Base-by-base conservation (phyloP, 2,329 filamentous ascomycete genomes). In the Curvularia hawaiiensis region DNA sequence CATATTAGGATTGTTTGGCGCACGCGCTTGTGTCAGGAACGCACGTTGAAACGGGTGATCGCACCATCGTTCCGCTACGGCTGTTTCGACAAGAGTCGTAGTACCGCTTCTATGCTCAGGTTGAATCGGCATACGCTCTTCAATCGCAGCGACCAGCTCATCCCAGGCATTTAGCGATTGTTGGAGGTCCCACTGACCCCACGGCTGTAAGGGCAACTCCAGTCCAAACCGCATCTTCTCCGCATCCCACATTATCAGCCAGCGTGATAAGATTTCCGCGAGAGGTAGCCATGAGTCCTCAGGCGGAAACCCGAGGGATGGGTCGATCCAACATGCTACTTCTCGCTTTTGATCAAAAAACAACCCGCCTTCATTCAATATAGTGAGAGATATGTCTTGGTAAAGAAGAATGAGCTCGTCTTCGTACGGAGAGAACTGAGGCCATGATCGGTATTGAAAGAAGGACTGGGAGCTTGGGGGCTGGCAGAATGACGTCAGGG, bases 391-490 rank as follows among this genome's bases (percentile, higher is more conserved):
- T 12, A 52, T 31, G 33, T 46, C 50, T 38, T 46, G 50, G 31
- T 52, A 52, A 43, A 52, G 50, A 46, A 52, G 50, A 52, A 52
- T 40, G 30, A 52, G 41, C 30, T 46, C 41, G 31, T 52, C 50
- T 46, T 46, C 50, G 50, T 52, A 52, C 31, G 41, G 12, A 43
- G 50, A 52, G 41, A 52, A 52, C 40, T 52, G 50, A 39, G 50
- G 41, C 50, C 50, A 52, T 38, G 50, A 52, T 30, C 41, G 30
- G 50, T 52, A 52, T 38, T 52, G 50, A 39, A 46, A 52, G 12
- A 52, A 47, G 41, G 50, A 52, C 41, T 46, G 41, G 50, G 50
- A 18, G 43, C 22, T 52, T 12, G 50, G 50, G 31, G 50, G 50
- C 43, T 52, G 50, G 41, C 50, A 52, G 31, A 52, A 52, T 45